Percentiles rank a stretch among this genome's conserved stretches.
These are phyloP conservation scores for Neurospora sp. DNA, from an alignment of 495 filamentous ascomycete species.

Conservation along the genomic window DNA sequence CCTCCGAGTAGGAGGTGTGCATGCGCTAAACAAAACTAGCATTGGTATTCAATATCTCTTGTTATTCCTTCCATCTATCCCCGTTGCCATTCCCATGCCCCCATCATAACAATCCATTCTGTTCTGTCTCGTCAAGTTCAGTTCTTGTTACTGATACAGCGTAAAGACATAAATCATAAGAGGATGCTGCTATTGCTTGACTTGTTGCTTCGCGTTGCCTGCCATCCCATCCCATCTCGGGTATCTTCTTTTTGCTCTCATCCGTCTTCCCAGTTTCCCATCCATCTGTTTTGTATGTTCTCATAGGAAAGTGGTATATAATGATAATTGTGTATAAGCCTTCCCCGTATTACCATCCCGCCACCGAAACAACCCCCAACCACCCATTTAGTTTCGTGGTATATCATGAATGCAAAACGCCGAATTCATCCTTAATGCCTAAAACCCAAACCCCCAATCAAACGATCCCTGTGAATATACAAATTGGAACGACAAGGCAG, in stretches of 20 bases:
- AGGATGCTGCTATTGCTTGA: background rate
- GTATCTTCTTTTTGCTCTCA: background rate
- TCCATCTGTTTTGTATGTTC: background rate
- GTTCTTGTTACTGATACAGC: background rate
- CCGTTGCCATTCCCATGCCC: background rate
- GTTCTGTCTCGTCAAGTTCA: background rate
- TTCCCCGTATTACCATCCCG: background rate
- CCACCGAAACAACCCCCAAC: background rate
- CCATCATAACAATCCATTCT: background rate
- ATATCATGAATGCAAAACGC: background rate
- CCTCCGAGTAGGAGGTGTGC: no score
- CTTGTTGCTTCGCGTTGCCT: background rate
- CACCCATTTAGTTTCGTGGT: background rate
- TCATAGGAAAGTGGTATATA: background rate
- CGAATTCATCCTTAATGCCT: background rate
- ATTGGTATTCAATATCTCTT: background rate
- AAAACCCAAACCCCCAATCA: background rate
- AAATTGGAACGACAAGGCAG: background rate
- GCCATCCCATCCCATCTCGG: background rate
- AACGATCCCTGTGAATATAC: background rate
- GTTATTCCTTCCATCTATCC: background rate
- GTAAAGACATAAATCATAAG: background rate
- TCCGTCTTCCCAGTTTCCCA: background rate
- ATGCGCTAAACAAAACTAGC: background rate
- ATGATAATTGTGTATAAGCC: background rate